Evolutionary conservation across 345 rosid species (phyloP), one percentile per base, ranked within the genome.

Genomic region (Murraya paniculata): DNA sequence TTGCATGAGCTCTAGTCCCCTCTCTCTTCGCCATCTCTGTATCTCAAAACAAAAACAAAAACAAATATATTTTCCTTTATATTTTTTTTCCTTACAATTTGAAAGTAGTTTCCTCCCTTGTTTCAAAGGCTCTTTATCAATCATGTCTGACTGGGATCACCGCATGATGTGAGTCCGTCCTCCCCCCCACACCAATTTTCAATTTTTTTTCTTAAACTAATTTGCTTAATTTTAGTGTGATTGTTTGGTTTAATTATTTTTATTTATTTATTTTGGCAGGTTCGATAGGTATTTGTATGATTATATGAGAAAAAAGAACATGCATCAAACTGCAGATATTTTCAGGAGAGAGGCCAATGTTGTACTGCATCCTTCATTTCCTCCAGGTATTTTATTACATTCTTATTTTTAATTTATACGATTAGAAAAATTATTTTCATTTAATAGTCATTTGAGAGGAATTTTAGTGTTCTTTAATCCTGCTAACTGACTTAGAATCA

Each of bases 261-360:
- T 27, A 24, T 5, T 39, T 53, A 10, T 7, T 48, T 18, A 4
- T 35, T 73, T 74, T 36, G 36, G 41, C 75, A 78, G 80, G 69
- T 61, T 78, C 41, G 62, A 78, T 0, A 22, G 30, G 35, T 78
- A 71, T 24, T 48, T 78, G 24, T 78, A 59, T 7, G 80, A 78
- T 61, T 78, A 78, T 70, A 14, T 78, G 7, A 60, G 19, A 13
- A 78, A 61, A 33, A 61, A 71, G 2, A 70, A 78, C 75, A 69
- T 78, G 80, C 61, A 70, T 25, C 45, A 13, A 60, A 71, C 75
- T 1, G 80, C 80, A 11, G 75, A 78, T 50, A 41, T 27, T 28
- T 78, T 69, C 70, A 45, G 0, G 69, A 41, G 27, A 45, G 80
- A 78, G 24, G 60, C 74, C 10, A 33, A 78, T 24, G 33, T 61